phyloP scores from a whole-genome alignment of 2,329 filamentous ascomycete species.

The Plenodomus biglobosus region DNA sequence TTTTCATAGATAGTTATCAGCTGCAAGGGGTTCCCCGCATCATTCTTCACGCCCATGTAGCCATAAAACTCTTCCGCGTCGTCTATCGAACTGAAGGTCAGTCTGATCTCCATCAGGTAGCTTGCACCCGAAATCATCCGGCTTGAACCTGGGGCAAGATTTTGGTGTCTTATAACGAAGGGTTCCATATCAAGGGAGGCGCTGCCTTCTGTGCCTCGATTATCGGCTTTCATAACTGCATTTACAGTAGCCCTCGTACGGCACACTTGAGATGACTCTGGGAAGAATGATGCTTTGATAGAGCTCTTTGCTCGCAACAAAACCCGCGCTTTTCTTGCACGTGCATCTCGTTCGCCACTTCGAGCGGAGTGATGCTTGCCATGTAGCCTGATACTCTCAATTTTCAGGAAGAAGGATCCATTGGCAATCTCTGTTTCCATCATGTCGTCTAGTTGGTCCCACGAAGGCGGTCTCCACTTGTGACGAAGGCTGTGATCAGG shows the following conservation, averaged over 20 bases:
- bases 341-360: not conserved
- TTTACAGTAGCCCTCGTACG: constrained; percentile 1
- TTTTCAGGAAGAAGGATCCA: constrained; percentile 19
- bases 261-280: not conserved
- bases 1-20: constrained; percentile 32
- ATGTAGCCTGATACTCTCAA: constrained; percentile 16
- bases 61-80: constrained; percentile 31
- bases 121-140: not conserved
- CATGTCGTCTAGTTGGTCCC: constrained; percentile 29
- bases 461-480: constrained; percentile 26
- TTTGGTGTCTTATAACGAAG: constrained; percentile 24
- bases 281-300: constrained; percentile 9
- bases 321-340: constrained; percentile 4
- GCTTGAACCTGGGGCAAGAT: constrained; percentile 1
- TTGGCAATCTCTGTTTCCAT: constrained; percentile 23
- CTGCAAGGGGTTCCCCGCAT: constrained; percentile 5
- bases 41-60: constrained; percentile 16
- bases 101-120: constrained; percentile 17
- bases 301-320: constrained; percentile 5
- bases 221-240: constrained; percentile 6
- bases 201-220: not conserved
- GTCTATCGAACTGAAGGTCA: constrained; percentile 19
- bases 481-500: constrained; percentile 5
- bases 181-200: constrained; percentile 2
- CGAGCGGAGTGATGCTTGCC: not conserved